Conservation (phyloP, 805 yeast genomes). For the Wickerhamiella parazyma region DNA sequence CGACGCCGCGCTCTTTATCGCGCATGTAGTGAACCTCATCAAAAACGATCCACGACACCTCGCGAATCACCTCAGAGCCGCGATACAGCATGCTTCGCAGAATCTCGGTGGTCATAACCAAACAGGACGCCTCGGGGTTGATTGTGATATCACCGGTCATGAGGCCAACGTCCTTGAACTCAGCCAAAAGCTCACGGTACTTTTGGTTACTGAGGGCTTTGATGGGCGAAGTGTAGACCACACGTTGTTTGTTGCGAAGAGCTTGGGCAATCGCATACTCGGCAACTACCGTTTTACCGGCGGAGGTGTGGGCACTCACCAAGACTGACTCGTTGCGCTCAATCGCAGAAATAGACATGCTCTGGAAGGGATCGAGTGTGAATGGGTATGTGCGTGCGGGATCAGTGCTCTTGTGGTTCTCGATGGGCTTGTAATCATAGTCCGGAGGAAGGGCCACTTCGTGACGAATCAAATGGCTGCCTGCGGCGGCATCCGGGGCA, state of each 20-base stretch:
- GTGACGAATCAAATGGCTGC: conserved; percentile 86
- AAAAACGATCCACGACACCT: conserved; percentile 96
- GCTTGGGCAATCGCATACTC: conserved; percentile 96
- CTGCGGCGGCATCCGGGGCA: conserved; percentile 5
- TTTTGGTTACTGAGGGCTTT: conserved; percentile 91
- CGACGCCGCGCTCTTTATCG: conserved; percentile 96
- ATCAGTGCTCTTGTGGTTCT: conserved; percentile 67
- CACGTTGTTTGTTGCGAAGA: conserved; percentile 80
- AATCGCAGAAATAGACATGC: conserved; percentile 89
- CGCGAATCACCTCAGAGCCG: conserved; percentile 97
- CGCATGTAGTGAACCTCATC: conserved; percentile 99
- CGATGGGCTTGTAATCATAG: conserved; percentile 75
- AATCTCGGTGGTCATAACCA: conserved; percentile 98
- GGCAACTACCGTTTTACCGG: conserved; percentile 95
- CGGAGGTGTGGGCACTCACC: conserved; percentile 96
- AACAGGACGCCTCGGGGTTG: conserved; percentile 95
- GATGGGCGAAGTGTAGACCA: conserved; percentile 89
- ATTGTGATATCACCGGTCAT: conserved; percentile 99
- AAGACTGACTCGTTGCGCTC: conserved; percentile 88
- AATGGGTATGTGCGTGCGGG: conserved; percentile 86
- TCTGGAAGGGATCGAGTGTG: conserved; percentile 92
- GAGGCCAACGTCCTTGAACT: conserved; percentile 91
- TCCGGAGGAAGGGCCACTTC: conserved; percentile 94
- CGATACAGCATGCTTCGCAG: conserved; percentile 90
- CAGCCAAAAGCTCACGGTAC: conserved; percentile 80